These are phyloP conservation scores for Blastocystis sp. DNA, from an alignment of 352 stramenopile species.

Conservation along the genomic window DNA sequence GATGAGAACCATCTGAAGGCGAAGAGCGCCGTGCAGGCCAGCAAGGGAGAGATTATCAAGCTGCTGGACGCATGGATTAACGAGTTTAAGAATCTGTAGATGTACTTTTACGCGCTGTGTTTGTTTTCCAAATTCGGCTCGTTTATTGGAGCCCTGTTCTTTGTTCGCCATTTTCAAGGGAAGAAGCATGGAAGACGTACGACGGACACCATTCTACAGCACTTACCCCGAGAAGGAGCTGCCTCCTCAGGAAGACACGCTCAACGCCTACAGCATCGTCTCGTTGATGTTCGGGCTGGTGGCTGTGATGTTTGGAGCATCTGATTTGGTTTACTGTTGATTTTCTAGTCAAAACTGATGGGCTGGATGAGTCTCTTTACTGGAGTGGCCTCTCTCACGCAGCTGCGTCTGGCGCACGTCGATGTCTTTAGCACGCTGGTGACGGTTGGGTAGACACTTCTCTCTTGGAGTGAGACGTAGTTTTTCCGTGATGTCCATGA, in stretches of 20 bases:
- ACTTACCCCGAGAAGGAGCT: neutral
- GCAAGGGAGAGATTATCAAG: conserved; percentile 28
- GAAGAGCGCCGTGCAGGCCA: conserved; percentile 35
- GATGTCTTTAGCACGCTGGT: conserved; percentile 5
- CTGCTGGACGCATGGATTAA: conserved; percentile 26
- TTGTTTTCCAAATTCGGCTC: too few species aligned
- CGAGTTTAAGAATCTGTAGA: conserved; percentile 61
- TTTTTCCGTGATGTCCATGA: conserved; percentile 25
- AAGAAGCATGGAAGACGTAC: too few species aligned
- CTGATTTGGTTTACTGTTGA: neutral
- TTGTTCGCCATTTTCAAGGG: too few species aligned
- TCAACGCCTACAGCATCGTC: neutral
- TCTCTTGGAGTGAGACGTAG: neutral
- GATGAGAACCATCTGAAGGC: conserved; percentile 36
- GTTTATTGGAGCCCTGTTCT: too few species aligned
- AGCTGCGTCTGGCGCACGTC: neutral
- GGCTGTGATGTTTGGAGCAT: neutral
- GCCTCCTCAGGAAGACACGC: neutral
- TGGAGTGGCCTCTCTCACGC: conserved; percentile 8
- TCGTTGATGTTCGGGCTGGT: conserved; percentile 6
- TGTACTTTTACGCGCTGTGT: too few species aligned
- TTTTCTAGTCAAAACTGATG: conserved; percentile 8
- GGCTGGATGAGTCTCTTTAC: conserved; percentile 25
- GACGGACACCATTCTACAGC: too few species aligned
- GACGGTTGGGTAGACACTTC: neutral